phyloP scores from a whole-genome alignment of 148 eudicot genomes.

The Salicornia ramosissima region DNA sequence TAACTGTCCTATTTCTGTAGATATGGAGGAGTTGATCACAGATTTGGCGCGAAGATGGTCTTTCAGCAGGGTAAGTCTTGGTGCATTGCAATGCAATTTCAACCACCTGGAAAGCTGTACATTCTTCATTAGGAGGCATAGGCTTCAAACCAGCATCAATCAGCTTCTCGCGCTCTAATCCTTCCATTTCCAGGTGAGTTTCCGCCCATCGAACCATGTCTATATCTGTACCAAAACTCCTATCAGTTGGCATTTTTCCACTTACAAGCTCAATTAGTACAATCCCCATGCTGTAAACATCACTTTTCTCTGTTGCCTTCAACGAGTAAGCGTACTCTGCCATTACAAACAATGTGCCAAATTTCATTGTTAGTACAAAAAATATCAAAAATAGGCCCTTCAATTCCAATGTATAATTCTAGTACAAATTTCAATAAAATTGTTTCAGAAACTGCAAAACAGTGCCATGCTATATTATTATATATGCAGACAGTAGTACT shows the following conservation, averaged over 20 bases:
- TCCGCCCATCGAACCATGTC: conserved; percentile 97
- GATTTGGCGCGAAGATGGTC: conserved; percentile 72
- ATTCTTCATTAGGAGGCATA: conserved; percentile 45
- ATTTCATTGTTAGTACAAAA: neutral
- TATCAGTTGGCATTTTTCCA: conserved; percentile 86
- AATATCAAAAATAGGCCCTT: too few relatives aligned
- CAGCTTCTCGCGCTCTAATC: conserved; percentile 41
- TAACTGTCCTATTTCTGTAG: conserved; percentile 37
- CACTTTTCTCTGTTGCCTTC: conserved; percentile 93
- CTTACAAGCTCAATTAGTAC: conserved; percentile 89
- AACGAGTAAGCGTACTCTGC: conserved; percentile 87
- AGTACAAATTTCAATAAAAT: too few relatives aligned
- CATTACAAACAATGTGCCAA: neutral
- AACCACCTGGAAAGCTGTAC: conserved; percentile 60
- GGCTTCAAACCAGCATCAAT: conserved; percentile 66
- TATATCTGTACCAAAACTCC: conserved; percentile 62
- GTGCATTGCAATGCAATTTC: conserved; percentile 85
- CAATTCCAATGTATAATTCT: too few relatives aligned
- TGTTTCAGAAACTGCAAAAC: neutral
- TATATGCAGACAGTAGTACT: neutral
- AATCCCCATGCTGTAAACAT: conserved; percentile 96
- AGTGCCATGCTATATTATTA: neutral
- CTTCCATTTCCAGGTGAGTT: conserved; percentile 47
- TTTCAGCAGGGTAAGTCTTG: conserved; percentile 77
- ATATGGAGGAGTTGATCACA: conserved; percentile 64